phyloP scores from a whole-genome alignment of 208 protist species.

The Trypanosoma scelopori region DNA sequence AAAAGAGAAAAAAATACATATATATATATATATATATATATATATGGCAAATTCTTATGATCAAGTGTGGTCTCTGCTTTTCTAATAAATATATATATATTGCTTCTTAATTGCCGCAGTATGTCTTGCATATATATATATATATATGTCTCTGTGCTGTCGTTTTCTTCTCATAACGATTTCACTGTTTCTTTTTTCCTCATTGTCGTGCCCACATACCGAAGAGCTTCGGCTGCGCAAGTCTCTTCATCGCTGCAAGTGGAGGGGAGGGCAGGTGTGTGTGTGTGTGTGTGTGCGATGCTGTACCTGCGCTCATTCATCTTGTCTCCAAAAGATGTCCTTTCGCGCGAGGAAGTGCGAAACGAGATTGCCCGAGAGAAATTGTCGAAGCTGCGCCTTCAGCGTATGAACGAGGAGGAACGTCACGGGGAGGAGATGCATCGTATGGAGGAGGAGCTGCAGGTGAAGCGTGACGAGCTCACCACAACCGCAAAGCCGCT shows the following conservation, averaged over 20 bases:
- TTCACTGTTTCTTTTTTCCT: too few species aligned
- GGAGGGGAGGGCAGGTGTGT: too few species aligned
- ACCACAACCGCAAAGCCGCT: constrained; percentile 50
- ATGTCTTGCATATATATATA: constrained; percentile 5
- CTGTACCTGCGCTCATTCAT: constrained; percentile 35
- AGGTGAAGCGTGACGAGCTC: constrained; percentile 48
- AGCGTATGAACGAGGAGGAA: constrained; percentile 45
- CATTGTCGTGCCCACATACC: too few species aligned
- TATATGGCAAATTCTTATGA: constrained; percentile 1
- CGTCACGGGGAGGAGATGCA: constrained; percentile 24
- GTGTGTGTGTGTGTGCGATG: too few species aligned
- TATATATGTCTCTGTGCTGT: background rate
- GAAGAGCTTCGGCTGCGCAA: too few species aligned
- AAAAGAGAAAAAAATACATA: constrained; percentile 8
- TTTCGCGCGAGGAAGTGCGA: constrained; percentile 62
- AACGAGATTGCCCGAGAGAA: constrained; percentile 69
- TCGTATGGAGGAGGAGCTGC: constrained; percentile 46
- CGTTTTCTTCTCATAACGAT: background rate
- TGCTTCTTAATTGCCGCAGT: background rate
- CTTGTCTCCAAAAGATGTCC: constrained; percentile 44
- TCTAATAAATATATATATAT: too few species aligned
- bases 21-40: too few species aligned
- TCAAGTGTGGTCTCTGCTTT: background rate
- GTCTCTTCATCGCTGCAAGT: background rate
- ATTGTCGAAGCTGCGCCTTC: constrained; percentile 35